Evolutionary conservation across 495 filamentous ascomycete species (phyloP).

Genomic region (Neurospora sp.): DNA sequence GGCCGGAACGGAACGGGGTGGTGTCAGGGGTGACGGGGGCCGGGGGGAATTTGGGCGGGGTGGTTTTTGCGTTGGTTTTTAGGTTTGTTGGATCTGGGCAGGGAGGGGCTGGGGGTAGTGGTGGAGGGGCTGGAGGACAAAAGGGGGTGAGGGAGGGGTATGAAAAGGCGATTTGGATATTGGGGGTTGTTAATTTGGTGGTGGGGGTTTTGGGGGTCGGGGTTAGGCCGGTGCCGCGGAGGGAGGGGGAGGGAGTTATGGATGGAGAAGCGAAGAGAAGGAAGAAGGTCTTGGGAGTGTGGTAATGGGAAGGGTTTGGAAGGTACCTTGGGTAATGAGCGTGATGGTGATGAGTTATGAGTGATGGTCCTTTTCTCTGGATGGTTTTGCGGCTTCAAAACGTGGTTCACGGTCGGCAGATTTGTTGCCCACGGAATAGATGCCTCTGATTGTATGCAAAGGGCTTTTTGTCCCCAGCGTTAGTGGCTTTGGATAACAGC

Average conservation of each 20-base stretch:
- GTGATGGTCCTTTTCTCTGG: too few relatives aligned
- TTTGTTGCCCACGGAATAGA: too few relatives aligned
- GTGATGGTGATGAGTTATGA: too few relatives aligned
- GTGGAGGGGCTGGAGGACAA: constrained; percentile 24
- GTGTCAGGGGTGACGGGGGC: constrained; percentile 71
- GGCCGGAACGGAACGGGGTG: constrained; percentile 57
- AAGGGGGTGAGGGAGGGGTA: constrained; percentile 40
- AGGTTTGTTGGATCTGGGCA: constrained; percentile 44
- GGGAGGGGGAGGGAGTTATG: neutral
- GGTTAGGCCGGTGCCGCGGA: neutral
- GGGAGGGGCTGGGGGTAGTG: too few relatives aligned
- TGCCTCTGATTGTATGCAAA: too few relatives aligned
- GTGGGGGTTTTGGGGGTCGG: constrained; percentile 16
- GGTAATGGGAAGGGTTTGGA: too few relatives aligned
- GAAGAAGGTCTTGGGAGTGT: too few relatives aligned
- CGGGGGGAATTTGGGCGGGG: constrained; percentile 72
- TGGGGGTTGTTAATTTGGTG: constrained; percentile 62
- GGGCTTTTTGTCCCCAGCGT: too few relatives aligned
- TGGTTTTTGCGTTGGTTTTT: constrained; percentile 80
- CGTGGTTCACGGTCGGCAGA: too few relatives aligned
- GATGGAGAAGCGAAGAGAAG: neutral
- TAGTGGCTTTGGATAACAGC: too few relatives aligned
- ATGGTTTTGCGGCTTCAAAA: too few relatives aligned
- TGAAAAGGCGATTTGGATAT: constrained; percentile 65
- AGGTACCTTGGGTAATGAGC: too few relatives aligned